phyloP scores from a whole-genome alignment of 768 basidiomycete genomes.

The Chiua virens region DNA sequence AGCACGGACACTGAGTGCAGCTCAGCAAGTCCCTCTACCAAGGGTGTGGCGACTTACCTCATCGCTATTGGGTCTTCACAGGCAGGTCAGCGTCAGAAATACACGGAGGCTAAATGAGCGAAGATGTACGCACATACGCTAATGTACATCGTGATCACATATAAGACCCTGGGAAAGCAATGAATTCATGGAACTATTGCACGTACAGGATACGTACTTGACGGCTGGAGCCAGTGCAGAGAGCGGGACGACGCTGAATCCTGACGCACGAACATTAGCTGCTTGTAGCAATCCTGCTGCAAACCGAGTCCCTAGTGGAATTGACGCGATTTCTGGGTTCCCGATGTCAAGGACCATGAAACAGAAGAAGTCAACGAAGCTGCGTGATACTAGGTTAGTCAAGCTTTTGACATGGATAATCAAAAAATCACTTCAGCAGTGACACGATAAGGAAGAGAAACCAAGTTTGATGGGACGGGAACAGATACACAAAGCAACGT shows the following conservation, averaged over 20 bases:
- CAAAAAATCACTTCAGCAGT: slow-evolving; percentile 54
- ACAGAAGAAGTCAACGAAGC: slow-evolving; percentile 83
- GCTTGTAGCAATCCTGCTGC: slow-evolving; percentile 78
- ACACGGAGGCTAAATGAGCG: neutral
- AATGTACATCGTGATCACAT: slow-evolving; percentile 93
- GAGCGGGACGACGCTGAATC: slow-evolving; percentile 77
- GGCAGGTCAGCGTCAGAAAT: slow-evolving; percentile 2
- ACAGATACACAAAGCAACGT: slow-evolving; percentile 87
- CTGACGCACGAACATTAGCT: slow-evolving; percentile 80
- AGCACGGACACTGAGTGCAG: slow-evolving; percentile 69
- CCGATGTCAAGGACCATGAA: slow-evolving; percentile 90
- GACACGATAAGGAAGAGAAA: slow-evolving; percentile 74
- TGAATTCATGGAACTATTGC: neutral
- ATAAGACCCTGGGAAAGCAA: slow-evolving; percentile 59
- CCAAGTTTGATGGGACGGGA: slow-evolving; percentile 94
- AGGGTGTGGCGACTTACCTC: slow-evolving; percentile 47
- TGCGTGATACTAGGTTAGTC: slow-evolving; percentile 28
- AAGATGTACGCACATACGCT: slow-evolving; percentile 61
- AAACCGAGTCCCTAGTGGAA: slow-evolving; percentile 72
- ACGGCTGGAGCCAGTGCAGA: slow-evolving; percentile 83
- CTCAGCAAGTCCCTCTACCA: neutral
- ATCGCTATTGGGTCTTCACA: slow-evolving; percentile 71
- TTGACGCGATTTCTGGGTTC: slow-evolving; percentile 60
- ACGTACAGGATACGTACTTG: slow-evolving; percentile 51
- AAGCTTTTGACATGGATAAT: neutral